Base-by-base conservation (phyloP, 805 yeast genomes). In the Teunomyces cretensis region DNA sequence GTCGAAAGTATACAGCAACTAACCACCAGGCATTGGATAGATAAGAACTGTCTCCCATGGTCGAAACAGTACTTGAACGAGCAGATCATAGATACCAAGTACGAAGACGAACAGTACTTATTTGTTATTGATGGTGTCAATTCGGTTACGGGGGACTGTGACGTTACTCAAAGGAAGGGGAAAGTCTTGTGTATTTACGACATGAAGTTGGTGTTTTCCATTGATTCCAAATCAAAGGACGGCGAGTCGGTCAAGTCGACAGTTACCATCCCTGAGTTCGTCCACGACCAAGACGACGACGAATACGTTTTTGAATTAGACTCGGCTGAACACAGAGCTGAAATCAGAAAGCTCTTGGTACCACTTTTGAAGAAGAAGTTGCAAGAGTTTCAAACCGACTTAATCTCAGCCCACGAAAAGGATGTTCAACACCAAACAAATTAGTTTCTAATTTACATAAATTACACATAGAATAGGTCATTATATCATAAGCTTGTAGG, bases 91-190 rank as follows among this genome's bases (percentile, higher is more conserved):
- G 52, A 62, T 46, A 61, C 67, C 14, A 24, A 51, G 13, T 51
- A 52, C 32, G 65, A 64, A 43, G 48, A 59, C 30, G 71, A 64
- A 14, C 49, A 39, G 2, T 28, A 32, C 6, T 50, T 53, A 42
- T 52, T 65, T 33, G 39, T 42, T 7, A 55, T 83, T 36, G 65
- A 65, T 14, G 56, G 72, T 2, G 67, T 84, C 3, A 67, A 62
- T 19, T 61, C 77, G 5, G 61, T 72, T 13, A 58, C 70, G 6
- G 95, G 95, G 16, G 94, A 87, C 61, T 85, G 94, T 55, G 87
- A 86, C 56, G 91, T 87, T 11, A 83, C 88, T 16, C 92, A 87
- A 64, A 78, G 95, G 69, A 87, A 87, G 64, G 92, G 92, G 7
- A 84, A 82, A 64, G 88, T 84, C 19, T 78, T 81, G 55, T 86